Conservation (phyloP, 1,139 yeast genomes). For the Hyphopichia burtonii region DNA sequence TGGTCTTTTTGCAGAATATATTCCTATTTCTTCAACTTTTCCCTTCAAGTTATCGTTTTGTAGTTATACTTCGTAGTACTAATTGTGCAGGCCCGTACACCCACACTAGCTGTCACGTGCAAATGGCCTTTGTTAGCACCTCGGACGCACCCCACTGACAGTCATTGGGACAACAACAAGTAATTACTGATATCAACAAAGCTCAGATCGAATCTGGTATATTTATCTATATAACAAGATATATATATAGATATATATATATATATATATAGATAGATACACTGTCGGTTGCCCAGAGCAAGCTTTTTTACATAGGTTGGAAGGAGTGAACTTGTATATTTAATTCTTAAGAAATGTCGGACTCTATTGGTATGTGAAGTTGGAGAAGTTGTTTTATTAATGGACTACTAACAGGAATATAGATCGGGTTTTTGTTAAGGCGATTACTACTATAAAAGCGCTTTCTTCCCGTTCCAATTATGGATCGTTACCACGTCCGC, state of each 20-base stretch:
- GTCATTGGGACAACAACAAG: not conserved
- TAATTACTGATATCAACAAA: not conserved
- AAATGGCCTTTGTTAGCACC: not conserved
- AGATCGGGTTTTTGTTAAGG: conserved; percentile 80
- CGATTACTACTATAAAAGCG: conserved; percentile 75
- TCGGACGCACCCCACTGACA: conserved; percentile 3
- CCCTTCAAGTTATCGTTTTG: not conserved
- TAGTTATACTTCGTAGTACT: too few species aligned
- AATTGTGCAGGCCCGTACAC: not conserved
- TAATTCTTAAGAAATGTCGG: conserved; percentile 38
- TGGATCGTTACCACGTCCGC: conserved; percentile 78
- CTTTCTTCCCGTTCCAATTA: conserved; percentile 67
- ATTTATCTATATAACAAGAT: too few species aligned
- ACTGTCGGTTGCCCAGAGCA: too few species aligned
- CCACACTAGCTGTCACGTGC: not conserved
- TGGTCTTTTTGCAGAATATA: not conserved
- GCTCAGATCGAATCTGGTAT: too few species aligned
- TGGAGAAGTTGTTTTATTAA: not conserved
- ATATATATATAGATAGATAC: too few species aligned
- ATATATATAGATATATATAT: too few species aligned
- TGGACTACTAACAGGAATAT: conserved; percentile 1
- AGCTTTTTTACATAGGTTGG: too few species aligned
- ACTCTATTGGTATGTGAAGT: conserved; percentile 43
- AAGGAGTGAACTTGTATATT: too few species aligned
- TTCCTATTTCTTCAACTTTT: not conserved